These are phyloP conservation scores for Kodamaea hsintzibuensis DNA, from an alignment of 805 yeast species.

Conservation along the genomic window DNA sequence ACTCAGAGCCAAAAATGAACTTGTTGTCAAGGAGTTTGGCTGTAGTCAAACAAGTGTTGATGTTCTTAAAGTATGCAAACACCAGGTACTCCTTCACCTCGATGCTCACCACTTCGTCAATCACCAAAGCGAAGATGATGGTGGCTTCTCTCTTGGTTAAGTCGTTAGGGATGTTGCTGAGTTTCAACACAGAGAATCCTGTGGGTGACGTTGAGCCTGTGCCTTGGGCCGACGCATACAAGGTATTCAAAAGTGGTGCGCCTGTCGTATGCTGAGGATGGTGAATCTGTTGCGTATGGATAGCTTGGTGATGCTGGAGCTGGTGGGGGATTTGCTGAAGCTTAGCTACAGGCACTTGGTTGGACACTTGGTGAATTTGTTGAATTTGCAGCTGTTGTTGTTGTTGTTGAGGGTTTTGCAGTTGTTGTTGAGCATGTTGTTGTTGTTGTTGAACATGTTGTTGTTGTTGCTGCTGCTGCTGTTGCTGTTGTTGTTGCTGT, in stretches of 20 bases:
- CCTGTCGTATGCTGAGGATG: neutral
- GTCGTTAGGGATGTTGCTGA: constrained; percentile 63
- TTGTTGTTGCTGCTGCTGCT: neutral
- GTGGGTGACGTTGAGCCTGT: constrained; percentile 6
- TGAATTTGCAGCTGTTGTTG: constrained; percentile 7
- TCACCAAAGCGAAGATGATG: constrained; percentile 67
- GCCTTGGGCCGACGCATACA: neutral
- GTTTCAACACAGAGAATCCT: constrained; percentile 14
- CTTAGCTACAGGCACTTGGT: constrained; percentile 4
- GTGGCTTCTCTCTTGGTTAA: constrained; percentile 65
- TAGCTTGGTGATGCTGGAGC: constrained; percentile 5
- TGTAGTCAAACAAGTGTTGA: constrained; percentile 42
- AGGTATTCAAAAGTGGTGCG: neutral
- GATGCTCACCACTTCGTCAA: constrained; percentile 53
- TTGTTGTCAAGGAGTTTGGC: constrained; percentile 42
- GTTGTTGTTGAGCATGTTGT: constrained; percentile 10
- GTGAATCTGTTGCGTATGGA: constrained; percentile 6
- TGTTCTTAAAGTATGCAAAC: constrained; percentile 37
- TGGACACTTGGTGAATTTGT: constrained; percentile 2
- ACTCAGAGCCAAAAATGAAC: constrained; percentile 37
- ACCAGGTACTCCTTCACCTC: constrained; percentile 43
- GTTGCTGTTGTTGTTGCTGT: constrained; percentile 10
- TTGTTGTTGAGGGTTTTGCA: constrained; percentile 11
- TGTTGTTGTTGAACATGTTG: neutral
- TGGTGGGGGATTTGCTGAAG: constrained; percentile 9